Evolutionary conservation across 2,329 filamentous ascomycete species (phyloP), one percentile per base, ranked within the genome.

Genomic region (Cadophora malorum): DNA sequence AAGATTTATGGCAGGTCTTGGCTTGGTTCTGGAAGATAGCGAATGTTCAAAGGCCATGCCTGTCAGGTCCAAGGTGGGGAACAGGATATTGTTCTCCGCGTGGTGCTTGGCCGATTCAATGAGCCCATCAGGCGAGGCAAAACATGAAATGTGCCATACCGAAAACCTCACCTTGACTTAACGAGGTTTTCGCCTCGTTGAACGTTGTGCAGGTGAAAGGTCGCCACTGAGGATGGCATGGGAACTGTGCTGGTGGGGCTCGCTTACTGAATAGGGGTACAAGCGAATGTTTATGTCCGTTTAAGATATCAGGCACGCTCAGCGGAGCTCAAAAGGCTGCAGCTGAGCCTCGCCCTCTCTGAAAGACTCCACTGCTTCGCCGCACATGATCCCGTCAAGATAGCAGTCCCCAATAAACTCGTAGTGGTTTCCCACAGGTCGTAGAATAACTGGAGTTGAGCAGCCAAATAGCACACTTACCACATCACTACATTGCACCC

Each of bases 251-350:
- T 31, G 12, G 28, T 5, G 28, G 28, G 28, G 28, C 52, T 55
- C 52, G 52, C 52, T 55, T 55, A 55, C 14, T 33, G 52, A 6
- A 55, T 33, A 55, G 52, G 52, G 52, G 52, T 25, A 10, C 52
- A 55, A 33, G 52, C 25, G 52, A 55, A n/a, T 33, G 52, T 19
- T 55, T 21, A 55, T 25, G 19, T 49, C 45, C n/a, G 8, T 7
- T 49, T 6, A n/a, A 14, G 6, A 19, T 45, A 12, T 19, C 7
- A 45, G 10, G 41, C 12, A 45, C 19, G 19, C 7, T 49, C 45
- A 49, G 12, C 21, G 9, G 45, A 49, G 19, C 45, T 49, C 45
- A n/a, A 49, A 21, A 21, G 19, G 21, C 6, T 21, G n/a, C 41
- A 45, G 10, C n/a, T 49, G 19, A 49, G 12, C 45, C n/a, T n/a